These are phyloP conservation scores for Globisporangium canariense DNA, from an alignment of 352 stramenopile species.

Conservation along the genomic window DNA sequence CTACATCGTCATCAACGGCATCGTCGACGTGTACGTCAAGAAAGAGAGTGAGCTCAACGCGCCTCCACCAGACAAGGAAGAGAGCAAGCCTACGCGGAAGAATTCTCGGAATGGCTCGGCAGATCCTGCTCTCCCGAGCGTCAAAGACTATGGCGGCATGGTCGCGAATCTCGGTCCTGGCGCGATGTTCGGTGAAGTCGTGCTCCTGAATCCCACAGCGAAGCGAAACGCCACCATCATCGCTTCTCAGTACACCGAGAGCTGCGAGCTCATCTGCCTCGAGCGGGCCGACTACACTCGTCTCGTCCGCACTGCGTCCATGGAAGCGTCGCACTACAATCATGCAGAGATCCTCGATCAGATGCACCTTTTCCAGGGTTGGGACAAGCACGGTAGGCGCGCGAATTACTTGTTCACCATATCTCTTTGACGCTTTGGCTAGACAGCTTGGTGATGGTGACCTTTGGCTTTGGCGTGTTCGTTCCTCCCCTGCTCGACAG, in stretches of 20 bases:
- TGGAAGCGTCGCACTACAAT: slow-evolving; percentile 79
- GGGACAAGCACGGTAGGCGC: slow-evolving; percentile 57
- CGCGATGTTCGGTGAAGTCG: slow-evolving; percentile 75
- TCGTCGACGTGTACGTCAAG: slow-evolving; percentile 71
- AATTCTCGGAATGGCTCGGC: neutral
- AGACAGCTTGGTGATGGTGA: neutral
- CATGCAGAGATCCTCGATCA: slow-evolving; percentile 72
- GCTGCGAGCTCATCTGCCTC: slow-evolving; percentile 67
- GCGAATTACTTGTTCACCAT: too few species aligned
- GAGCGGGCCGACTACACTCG: slow-evolving; percentile 72
- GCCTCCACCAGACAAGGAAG: neutral
- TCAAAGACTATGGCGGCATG: slow-evolving; percentile 51
- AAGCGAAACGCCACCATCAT: slow-evolving; percentile 69
- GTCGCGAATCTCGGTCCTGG: slow-evolving; percentile 61
- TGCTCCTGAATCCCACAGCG: slow-evolving; percentile 63
- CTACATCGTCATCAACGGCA: slow-evolving; percentile 76
- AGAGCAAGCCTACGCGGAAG: slow-evolving; percentile 5
- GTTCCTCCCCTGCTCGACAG: slow-evolving; percentile 13
- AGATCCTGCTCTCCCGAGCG: neutral
- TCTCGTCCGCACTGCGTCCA: slow-evolving; percentile 66
- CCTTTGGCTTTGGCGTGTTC: neutral
- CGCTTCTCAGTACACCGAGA: slow-evolving; percentile 56
- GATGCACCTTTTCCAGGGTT: slow-evolving; percentile 70
- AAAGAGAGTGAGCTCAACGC: slow-evolving; percentile 37
- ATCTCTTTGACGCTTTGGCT: neutral